Percentiles rank a stretch among this genome's conserved stretches.
These are phyloP conservation scores for Dryadomyces quercivorus DNA, from an alignment of 2,329 filamentous ascomycete genomes.

Conservation along the genomic window DNA sequence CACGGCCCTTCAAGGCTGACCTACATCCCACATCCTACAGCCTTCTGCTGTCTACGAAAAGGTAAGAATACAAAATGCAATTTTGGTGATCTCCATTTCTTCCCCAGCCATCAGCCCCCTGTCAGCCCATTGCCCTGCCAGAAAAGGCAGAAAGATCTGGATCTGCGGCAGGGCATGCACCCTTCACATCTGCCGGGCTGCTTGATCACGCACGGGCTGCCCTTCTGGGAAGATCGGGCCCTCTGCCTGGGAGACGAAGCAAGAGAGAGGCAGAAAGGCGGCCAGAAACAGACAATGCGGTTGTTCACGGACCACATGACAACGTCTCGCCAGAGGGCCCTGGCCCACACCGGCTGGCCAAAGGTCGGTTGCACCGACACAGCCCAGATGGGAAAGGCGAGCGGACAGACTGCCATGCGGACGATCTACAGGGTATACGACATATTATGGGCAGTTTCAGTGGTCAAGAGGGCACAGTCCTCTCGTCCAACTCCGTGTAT, in stretches of 20 bases:
- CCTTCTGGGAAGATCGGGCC: neutral
- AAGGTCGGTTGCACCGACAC: neutral
- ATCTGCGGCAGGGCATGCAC: neutral
- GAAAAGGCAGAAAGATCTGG: neutral
- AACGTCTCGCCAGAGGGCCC: too few species aligned
- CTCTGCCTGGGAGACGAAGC: neutral
- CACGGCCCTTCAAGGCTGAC: too few species aligned
- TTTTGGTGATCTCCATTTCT: too few species aligned
- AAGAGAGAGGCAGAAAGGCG: neutral
- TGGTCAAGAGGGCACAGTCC: neutral
- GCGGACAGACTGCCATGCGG: neutral
- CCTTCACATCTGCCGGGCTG: neutral
- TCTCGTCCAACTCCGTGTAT: neutral
- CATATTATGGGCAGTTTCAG: neutral
- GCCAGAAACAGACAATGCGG: neutral
- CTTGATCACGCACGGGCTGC: neutral
- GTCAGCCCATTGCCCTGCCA: too few species aligned
- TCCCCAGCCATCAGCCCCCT: too few species aligned
- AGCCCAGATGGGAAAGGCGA: neutral
- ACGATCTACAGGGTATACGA: neutral
- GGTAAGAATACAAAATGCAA: too few species aligned
- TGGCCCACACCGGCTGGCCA: too few species aligned
- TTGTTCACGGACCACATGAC: neutral
- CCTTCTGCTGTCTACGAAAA: too few species aligned
- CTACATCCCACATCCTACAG: too few species aligned